These are phyloP conservation scores for Sinapis alba DNA, from an alignment of 441 rosid species.

Conservation along the genomic window DNA sequence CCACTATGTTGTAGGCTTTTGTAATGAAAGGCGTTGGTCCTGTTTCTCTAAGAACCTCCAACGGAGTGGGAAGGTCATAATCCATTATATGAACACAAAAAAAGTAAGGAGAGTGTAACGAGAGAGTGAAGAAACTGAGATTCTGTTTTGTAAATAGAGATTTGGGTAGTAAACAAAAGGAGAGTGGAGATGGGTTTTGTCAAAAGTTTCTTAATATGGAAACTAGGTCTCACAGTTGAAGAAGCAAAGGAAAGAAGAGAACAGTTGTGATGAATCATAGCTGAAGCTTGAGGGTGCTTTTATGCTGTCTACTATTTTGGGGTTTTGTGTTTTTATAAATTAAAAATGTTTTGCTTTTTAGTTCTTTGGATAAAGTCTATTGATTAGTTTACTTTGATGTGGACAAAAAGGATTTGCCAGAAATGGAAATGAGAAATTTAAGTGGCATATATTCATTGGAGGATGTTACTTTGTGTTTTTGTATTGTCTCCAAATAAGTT, in stretches of 20 bases:
- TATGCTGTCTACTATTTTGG: constrained; percentile 15
- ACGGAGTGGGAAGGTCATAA: constrained; percentile 11
- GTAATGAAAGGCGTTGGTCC: constrained; percentile 53
- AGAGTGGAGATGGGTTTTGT: background rate
- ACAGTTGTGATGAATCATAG: background rate
- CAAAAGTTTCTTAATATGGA: background rate
- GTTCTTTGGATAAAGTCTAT: constrained; percentile 6
- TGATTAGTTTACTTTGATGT: constrained; percentile 9
- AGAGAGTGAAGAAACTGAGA: background rate
- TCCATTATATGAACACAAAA: constrained; percentile 10
- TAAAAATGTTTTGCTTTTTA: constrained; percentile 3
- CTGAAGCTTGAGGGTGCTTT: constrained; percentile 18
- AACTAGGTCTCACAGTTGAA: constrained; percentile 9
- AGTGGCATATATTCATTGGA: constrained; percentile 12
- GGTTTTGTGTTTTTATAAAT: background rate
- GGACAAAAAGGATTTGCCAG: constrained; percentile 21
- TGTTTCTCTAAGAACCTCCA: constrained; percentile 44
- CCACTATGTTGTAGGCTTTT: constrained; percentile 56
- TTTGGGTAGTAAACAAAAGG: background rate
- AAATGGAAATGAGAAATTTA: constrained; percentile 1
- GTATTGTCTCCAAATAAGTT: constrained; percentile 8
- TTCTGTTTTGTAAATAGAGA: background rate
- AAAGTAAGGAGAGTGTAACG: background rate
- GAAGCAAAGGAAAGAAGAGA: constrained; percentile 2
- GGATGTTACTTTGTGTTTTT: background rate